phyloP scores from a whole-genome alignment of 805 yeast species.

The Clavispora phyllophila region DNA sequence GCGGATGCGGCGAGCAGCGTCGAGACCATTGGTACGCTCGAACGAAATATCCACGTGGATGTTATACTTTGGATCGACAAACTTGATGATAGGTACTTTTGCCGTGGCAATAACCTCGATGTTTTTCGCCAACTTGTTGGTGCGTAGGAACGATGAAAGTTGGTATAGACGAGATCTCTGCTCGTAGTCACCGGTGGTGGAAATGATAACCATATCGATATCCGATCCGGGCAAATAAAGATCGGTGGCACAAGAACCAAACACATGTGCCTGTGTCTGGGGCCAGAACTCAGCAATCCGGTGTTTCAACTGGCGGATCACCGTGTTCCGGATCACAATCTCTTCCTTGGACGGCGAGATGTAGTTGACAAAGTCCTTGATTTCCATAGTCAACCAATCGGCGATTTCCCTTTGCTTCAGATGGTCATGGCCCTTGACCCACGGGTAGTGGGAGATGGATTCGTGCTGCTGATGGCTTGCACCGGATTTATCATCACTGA shows the following conservation, averaged over 20 bases:
- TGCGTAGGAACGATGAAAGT: constrained; percentile 64
- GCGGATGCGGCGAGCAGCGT: constrained; percentile 73
- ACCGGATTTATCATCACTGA: constrained; percentile 33
- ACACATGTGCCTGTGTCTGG: constrained; percentile 73
- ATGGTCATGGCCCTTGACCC: constrained; percentile 78
- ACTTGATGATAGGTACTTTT: constrained; percentile 90
- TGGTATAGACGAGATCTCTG: constrained; percentile 64
- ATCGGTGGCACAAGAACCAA: constrained; percentile 94
- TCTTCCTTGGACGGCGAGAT: constrained; percentile 81
- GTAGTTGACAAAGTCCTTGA: constrained; percentile 76
- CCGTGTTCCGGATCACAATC: constrained; percentile 57
- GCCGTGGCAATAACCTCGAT: constrained; percentile 87
- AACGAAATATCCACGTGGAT: constrained; percentile 88
- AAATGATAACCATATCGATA: constrained; percentile 85
- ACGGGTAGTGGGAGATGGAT: constrained; percentile 48
- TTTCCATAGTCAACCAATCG: constrained; percentile 83
- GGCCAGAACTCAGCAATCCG: constrained; percentile 62
- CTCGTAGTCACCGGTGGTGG: constrained; percentile 54
- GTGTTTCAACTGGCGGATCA: constrained; percentile 55
- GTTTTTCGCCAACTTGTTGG: constrained; percentile 55
- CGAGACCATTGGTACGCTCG: constrained; percentile 76
- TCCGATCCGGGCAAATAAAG: constrained; percentile 92
- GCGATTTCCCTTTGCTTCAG: constrained; percentile 71
- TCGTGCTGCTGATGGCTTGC: constrained; percentile 8
- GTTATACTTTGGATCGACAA: constrained; percentile 64